These are phyloP conservation scores for Euphrasia arctica DNA, from an alignment of 305 asterid species.

Conservation along the genomic window DNA sequence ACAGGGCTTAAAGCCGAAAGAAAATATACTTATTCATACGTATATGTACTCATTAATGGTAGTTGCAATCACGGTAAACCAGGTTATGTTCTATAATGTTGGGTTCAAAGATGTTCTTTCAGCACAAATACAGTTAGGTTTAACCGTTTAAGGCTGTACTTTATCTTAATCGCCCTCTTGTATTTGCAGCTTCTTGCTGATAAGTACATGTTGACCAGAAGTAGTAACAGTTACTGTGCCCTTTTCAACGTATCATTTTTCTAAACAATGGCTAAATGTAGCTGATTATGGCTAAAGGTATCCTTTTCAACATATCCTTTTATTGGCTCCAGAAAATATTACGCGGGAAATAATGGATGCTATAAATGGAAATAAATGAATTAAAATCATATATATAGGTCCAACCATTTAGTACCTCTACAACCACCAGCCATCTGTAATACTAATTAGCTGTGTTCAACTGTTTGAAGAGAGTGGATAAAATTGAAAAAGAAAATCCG, in stretches of 20 bases:
- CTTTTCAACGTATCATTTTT: background rate
- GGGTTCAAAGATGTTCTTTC: background rate
- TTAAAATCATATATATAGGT: background rate
- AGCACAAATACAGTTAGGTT: background rate
- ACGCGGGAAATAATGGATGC: background rate
- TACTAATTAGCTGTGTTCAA: background rate
- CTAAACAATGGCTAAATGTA: background rate
- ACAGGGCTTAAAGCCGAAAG: background rate
- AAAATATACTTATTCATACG: too few species aligned
- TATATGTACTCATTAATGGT: too few species aligned
- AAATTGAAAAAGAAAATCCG: background rate
- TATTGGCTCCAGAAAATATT: background rate
- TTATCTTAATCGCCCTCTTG: background rate
- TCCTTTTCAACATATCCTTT: too few species aligned
- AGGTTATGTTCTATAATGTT: background rate
- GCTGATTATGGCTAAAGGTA: background rate
- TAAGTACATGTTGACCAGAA: background rate
- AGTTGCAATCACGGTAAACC: background rate
- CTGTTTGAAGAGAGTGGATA: background rate
- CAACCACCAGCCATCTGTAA: background rate
- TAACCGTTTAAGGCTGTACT: background rate
- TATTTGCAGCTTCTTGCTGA: slow-evolving; percentile 2
- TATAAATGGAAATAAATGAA: background rate
- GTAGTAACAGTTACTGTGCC: background rate
- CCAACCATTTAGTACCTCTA: background rate